Evolutionary conservation across 345 rosid species (phyloP), one percentile per base, ranked within the genome.

Genomic region (Xanthoceras sorbifolium): DNA sequence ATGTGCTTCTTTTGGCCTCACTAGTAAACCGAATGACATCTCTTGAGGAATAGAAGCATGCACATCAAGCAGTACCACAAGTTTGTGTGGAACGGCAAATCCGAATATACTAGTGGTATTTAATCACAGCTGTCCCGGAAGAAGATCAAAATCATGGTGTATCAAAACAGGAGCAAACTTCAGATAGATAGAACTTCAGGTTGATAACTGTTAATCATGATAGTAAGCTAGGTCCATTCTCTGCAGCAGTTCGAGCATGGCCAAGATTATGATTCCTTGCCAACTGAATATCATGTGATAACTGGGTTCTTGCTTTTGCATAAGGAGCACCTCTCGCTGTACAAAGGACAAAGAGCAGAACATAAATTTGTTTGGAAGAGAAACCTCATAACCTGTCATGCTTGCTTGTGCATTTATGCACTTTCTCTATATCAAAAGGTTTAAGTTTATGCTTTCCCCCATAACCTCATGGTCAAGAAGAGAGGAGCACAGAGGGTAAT

Each of bases 271-370:
- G 79, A 64, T 92, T 89, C 86, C 94, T 89, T 66, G 92, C 69
- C 95, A 94, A 78, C 79, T 94, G 98, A 52, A 94, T 93, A 83
- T 94, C 97, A 72, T 91, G 90, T 1, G 97, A 86, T 59, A 85
- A 77, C 0, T 91, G 84, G 28, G 99, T 97, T 83, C 98, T 88
- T 71, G 94, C 85, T 82, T 96, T 96, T n/a, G 98, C 99, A 80
- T 94, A 96, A 1, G 99, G 97, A 67, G 99, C 98, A 61, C 95
- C 98, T 90, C 98, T 90, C 46, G 88, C 99, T 96, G 93, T 64
- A 73, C 22, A 69, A 54, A 23, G 52, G 72, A 74, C 61, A 76
- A 65, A 64, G 34, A 9, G 5, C 8, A 46, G 42, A 32, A 26
- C 59, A 73, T 70, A 42, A 85, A 77, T 28, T 69, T 62, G 48